Evolutionary conservation across 2,329 filamentous ascomycete genomes (phyloP), one percentile per base, ranked within the genome.

Genomic region (Fusarium dlaminii): DNA sequence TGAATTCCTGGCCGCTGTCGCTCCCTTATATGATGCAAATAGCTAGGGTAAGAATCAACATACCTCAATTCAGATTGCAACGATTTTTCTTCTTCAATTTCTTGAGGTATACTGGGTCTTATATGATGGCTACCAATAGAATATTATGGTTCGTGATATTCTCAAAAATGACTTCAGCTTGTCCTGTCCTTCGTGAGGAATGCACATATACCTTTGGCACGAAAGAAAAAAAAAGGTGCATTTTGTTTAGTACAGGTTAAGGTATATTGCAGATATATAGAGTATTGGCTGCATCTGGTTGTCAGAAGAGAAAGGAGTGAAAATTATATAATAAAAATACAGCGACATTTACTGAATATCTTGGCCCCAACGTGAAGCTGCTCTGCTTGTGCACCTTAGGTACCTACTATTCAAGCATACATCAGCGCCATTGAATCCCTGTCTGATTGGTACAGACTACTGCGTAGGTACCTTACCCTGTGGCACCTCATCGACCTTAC

Each of bases 381-480:
- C 7, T n/a, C 29, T 30, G 15, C 29, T 49, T 30, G 46, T 49
- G 29, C 46, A n/a, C 46, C 20, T 30, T 12, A 22, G 42, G 42
- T 24, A 27, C 42, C 18, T 24, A 27, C 42, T 27, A 18, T 24
- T 27, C 15, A 24, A 45, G 42, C 11, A 46, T 22, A 51, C 22
- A 51, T 51, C 20, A 27, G 52, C 20, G 42, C 45, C 45, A 56
- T 37, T 36, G 39, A 56, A 43, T 56, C 61, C 68, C 49, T 66
- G 52, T 70, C 30, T 15, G 30, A 40, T 27, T 40, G 54, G 54
- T 55, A 42, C 60, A 42, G 54, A 32, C 22, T 64, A 29, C 49
- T 59, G 43, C 43, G 37, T 43, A 58, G 45, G 46, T 54, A 70
- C 66, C 62, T 57, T 57, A 67, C 65, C 54, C 52, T 67, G 34